A percentile compares a stretch with the other conserved stretches of the same genome.
These are phyloP conservation scores for Chrysanthemum makinoi DNA, from an alignment of 129 eudicot genomes.

Conservation along the genomic window DNA sequence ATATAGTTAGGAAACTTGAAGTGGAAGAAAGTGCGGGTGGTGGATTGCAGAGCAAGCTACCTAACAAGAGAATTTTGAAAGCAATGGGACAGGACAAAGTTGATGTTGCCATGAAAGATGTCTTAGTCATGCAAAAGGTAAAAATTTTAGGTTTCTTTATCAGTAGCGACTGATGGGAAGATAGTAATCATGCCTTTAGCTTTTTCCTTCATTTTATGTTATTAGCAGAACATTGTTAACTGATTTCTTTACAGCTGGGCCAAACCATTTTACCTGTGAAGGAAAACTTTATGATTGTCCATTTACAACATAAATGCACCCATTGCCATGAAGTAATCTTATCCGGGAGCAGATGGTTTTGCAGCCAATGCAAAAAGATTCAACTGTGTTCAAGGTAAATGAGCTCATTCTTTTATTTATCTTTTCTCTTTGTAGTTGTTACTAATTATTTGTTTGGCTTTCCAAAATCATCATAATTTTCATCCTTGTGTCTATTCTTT, in stretches of 20 bases:
- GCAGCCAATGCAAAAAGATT: slow-evolving; percentile 62
- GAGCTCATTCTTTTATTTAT: slow-evolving; percentile 1
- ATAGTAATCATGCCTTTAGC: too few relatives aligned
- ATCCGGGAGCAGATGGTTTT: slow-evolving; percentile 69
- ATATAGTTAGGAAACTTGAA: slow-evolving; percentile 45
- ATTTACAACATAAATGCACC: slow-evolving; percentile 57
- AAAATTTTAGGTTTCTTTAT: background rate
- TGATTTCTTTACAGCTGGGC: slow-evolving; percentile 46
- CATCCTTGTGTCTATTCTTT: slow-evolving; percentile 2
- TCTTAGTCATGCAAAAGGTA: slow-evolving; percentile 76
- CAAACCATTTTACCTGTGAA: slow-evolving; percentile 51
- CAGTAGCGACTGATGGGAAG: background rate
- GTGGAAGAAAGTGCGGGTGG: slow-evolving; percentile 44
- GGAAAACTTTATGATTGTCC: slow-evolving; percentile 67
- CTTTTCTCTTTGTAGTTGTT: background rate
- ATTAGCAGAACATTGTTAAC: too few relatives aligned
- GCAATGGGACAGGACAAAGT: slow-evolving; percentile 71
- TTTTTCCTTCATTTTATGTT: background rate
- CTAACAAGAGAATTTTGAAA: slow-evolving; percentile 57
- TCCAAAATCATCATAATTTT: slow-evolving; percentile 2
- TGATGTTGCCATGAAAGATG: slow-evolving; percentile 55
- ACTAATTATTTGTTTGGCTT: slow-evolving; percentile 8
- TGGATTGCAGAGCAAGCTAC: slow-evolving; percentile 43
- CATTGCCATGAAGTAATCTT: slow-evolving; percentile 67
- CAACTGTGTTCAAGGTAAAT: slow-evolving; percentile 69